These are phyloP conservation scores for Wickerhamiella kazuoi DNA, from an alignment of 805 yeast species.

Conservation along the genomic window DNA sequence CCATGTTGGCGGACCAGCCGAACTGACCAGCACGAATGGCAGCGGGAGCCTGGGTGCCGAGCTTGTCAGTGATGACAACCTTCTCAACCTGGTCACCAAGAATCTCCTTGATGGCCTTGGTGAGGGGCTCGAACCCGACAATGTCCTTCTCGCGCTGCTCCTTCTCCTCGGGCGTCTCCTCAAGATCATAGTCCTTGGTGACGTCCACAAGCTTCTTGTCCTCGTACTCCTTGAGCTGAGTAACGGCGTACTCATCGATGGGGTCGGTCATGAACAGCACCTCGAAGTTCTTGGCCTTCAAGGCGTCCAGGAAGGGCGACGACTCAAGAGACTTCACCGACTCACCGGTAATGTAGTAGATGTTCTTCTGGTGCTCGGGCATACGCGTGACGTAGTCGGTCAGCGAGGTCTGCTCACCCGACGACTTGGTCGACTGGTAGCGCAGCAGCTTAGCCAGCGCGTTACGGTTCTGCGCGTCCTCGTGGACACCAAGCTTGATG, in stretches of 20 bases:
- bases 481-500: constrained; percentile 97
- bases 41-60: constrained; percentile 90
- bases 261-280: constrained; percentile 97
- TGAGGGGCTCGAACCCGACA: constrained; percentile 80
- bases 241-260: constrained; percentile 98
- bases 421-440: constrained; percentile 89
- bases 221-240: constrained; percentile 97
- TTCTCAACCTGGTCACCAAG: constrained; percentile 98
- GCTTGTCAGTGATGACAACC: constrained; percentile 94
- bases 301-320: constrained; percentile 97
- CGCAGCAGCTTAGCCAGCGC: constrained; percentile 92
- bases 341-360: constrained; percentile 99
- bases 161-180: constrained; percentile 97
- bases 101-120: constrained; percentile 90
- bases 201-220: constrained; percentile 98
- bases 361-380: constrained; percentile 99
- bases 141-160: constrained; percentile 79
- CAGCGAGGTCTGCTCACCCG: constrained; percentile 86
- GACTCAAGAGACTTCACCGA: constrained; percentile 92
- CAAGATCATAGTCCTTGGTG: constrained; percentile 94
- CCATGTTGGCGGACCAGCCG: constrained; percentile 99
- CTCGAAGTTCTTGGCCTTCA: constrained; percentile 96
- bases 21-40: constrained; percentile 99
- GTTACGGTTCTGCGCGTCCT: constrained; percentile 93
- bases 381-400: constrained; percentile 96